Conservation (phyloP, 2,329 filamentous ascomycete species). For the Trichocomaceae sp. region DNA sequence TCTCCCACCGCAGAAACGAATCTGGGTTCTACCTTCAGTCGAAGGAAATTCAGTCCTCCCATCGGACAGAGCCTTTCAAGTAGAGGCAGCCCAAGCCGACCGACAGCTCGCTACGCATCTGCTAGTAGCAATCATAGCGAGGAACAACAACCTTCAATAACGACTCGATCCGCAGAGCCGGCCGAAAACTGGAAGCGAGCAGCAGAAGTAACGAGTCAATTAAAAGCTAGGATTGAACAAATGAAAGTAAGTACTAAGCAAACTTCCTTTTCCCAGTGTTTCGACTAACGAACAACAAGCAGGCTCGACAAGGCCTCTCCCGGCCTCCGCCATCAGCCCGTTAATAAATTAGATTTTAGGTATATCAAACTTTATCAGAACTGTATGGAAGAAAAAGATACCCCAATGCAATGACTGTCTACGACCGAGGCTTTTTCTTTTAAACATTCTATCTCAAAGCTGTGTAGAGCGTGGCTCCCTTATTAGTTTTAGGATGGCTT, state of each 20-base stretch:
- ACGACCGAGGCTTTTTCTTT: not conserved
- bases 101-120: conserved; percentile 25
- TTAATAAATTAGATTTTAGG: conserved; percentile 18
- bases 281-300: not conserved
- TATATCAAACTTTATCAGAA: not conserved
- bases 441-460: not conserved
- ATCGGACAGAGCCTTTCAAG: conserved; percentile 31
- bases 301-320: conserved; percentile 15
- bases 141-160: conserved; percentile 22
- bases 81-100: conserved; percentile 34
- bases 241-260: conserved; percentile 70
- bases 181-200: conserved; percentile 95
- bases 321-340: conserved; percentile 32
- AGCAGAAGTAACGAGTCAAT: conserved; percentile 92
- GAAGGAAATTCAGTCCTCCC: conserved; percentile 41
- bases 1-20: conserved; percentile 29
- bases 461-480: too few species aligned
- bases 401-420: conserved; percentile 11
- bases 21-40: conserved; percentile 20
- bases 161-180: conserved; percentile 43
- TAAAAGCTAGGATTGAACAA: conserved; percentile 95
- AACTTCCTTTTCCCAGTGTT: conserved; percentile 1
- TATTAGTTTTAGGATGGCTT: too few species aligned
- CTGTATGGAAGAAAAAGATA: conserved; percentile 11
- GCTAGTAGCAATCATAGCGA: conserved; percentile 27